Conservation (phyloP, 768 basidiomycete species). For the Lactarius tabidus region DNA sequence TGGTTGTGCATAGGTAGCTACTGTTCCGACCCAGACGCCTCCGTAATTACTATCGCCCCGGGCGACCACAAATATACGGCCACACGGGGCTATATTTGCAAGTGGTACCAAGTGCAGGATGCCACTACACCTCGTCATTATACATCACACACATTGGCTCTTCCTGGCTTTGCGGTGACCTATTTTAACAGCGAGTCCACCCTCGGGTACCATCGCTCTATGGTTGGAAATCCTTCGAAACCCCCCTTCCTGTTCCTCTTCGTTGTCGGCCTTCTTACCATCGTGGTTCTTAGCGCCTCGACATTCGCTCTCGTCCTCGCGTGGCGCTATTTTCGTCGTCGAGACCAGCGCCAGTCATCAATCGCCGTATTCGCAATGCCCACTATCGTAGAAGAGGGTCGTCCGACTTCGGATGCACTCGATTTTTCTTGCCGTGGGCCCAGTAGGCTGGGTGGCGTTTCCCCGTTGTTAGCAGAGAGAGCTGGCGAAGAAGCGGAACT, state of each 20-base stretch:
- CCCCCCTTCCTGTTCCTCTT: constrained; percentile 13
- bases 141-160: background rate
- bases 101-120: background rate
- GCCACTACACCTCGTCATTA: background rate
- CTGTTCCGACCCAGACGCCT: background rate
- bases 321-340: constrained; percentile 2
- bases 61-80: constrained; percentile 6
- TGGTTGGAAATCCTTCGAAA: constrained; percentile 1
- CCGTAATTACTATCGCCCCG: background rate
- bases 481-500: background rate
- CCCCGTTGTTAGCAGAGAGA: background rate
- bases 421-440: constrained; percentile 12
- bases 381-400: constrained; percentile 13
- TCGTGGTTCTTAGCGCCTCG: background rate
- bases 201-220: background rate
- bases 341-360: background rate
- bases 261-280: constrained; percentile 1
- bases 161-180: background rate
- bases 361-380: constrained; percentile 3
- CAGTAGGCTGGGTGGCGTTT: constrained; percentile 15
- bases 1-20: background rate
- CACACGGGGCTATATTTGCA: background rate
- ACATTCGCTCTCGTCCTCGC: background rate
- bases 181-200: constrained; percentile 7
- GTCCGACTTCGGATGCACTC: background rate